Percentiles rank a stretch among this genome's conserved stretches.
Conservation (phyloP, 441 rosid species). For the Erysimum pusillum region DNA sequence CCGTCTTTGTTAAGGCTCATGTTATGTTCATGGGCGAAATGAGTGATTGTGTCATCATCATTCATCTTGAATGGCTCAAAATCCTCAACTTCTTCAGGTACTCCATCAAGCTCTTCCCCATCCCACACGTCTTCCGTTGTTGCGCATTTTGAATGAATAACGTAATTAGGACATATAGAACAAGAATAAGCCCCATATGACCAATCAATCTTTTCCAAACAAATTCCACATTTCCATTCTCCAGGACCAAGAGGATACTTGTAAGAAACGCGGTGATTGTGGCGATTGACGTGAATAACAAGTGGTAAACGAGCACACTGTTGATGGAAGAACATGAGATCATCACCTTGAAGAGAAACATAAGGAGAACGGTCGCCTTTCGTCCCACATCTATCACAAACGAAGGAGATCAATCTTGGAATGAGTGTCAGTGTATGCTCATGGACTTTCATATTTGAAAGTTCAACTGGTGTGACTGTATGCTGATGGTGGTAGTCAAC, state of each 20-base stretch:
- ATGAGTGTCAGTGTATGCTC: conserved; percentile 22
- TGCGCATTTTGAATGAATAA: conserved; percentile 9
- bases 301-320: conserved; percentile 13
- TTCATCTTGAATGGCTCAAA: neutral
- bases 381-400: neutral
- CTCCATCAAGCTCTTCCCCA: neutral
- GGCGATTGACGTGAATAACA: conserved; percentile 10
- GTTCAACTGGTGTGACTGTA: neutral
- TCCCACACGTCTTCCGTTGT: neutral
- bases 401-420: conserved; percentile 5
- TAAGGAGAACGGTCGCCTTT: conserved; percentile 12
- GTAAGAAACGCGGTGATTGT: conserved; percentile 10
- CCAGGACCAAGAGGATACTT: conserved; percentile 6
- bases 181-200: conserved; percentile 16
- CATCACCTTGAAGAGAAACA: neutral
- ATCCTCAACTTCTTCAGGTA: conserved; percentile 9
- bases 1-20: neutral
- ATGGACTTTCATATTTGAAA: conserved; percentile 10
- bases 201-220: conserved; percentile 4
- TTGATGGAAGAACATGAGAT: conserved; percentile 22
- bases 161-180: neutral
- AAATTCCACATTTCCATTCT: conserved; percentile 9
- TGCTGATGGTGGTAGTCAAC: too few relatives aligned
- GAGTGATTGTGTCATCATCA: conserved; percentile 22
- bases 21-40: conserved; percentile 30